These are phyloP conservation scores for Penicillium malachiteum DNA, from an alignment of 495 filamentous ascomycete species.

Conservation along the genomic window DNA sequence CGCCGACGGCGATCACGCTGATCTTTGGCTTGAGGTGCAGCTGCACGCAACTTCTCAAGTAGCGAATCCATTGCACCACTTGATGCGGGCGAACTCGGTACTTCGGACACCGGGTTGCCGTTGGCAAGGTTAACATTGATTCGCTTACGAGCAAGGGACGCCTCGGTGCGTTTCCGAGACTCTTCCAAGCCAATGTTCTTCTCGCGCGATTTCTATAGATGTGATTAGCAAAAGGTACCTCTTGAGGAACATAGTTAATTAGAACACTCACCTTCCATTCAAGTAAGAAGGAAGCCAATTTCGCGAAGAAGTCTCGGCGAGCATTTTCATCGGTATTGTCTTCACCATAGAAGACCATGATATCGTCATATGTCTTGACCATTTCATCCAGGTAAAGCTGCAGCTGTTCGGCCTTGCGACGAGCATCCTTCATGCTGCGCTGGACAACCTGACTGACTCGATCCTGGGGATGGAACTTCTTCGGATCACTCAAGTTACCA, in stretches of 20 bases:
- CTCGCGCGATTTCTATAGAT: slow-evolving; percentile 71
- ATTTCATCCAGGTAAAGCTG: slow-evolving; percentile 92
- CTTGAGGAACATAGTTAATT: slow-evolving; percentile 26
- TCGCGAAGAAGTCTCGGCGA: slow-evolving; percentile 93
- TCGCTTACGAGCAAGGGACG: slow-evolving; percentile 85
- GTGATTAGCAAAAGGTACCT: background rate
- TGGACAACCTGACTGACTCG: slow-evolving; percentile 89
- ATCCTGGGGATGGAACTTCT: slow-evolving; percentile 97
- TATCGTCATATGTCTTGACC: slow-evolving; percentile 86
- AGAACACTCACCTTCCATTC: slow-evolving; percentile 78
- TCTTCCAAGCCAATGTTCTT: slow-evolving; percentile 90
- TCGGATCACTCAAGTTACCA: slow-evolving; percentile 92
- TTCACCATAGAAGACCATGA: slow-evolving; percentile 96
- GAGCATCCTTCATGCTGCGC: slow-evolving; percentile 92
- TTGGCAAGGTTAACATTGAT: slow-evolving; percentile 60
- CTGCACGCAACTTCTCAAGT: slow-evolving; percentile 92
- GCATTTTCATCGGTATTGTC: slow-evolving; percentile 89
- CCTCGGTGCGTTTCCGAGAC: slow-evolving; percentile 77
- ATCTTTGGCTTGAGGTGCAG: slow-evolving; percentile 83
- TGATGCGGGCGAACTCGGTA: slow-evolving; percentile 65
- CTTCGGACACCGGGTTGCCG: slow-evolving; percentile 36
- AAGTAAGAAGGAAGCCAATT: slow-evolving; percentile 84
- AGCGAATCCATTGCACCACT: slow-evolving; percentile 95
- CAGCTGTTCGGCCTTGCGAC: slow-evolving; percentile 95
- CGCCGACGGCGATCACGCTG: slow-evolving; percentile 84